Conservation (phyloP, 208 protist genomes). For the Herpetomonas tarakana region DNA sequence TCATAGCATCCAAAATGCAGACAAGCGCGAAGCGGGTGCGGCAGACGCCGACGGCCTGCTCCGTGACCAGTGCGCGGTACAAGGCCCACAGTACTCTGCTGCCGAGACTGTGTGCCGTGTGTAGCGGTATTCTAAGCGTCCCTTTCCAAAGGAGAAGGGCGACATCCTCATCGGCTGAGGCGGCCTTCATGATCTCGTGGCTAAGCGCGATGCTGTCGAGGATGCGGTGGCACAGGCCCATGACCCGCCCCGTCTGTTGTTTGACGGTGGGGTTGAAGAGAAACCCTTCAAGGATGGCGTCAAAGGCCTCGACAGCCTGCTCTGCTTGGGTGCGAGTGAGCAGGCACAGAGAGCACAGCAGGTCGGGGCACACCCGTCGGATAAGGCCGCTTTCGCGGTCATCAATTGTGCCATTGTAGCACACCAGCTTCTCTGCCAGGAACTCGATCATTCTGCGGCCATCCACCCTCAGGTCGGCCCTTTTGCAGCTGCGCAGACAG, state of each 20-base stretch:
- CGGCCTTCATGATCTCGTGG: constrained; percentile 35
- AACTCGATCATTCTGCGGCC: constrained; percentile 22
- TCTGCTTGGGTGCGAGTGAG: constrained; percentile 48
- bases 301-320: constrained; percentile 43
- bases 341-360: constrained; percentile 44
- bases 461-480: constrained; percentile 13
- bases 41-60: constrained; percentile 47
- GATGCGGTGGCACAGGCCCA: constrained; percentile 50
- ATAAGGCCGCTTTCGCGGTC: constrained; percentile 34
- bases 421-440: constrained; percentile 42
- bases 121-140: constrained; percentile 3
- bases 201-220: constrained; percentile 54
- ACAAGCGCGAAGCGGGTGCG: constrained; percentile 59
- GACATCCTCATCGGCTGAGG: constrained; percentile 39
- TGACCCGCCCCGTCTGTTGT: constrained; percentile 29
- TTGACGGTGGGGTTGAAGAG: constrained; percentile 34
- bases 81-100: constrained; percentile 65
- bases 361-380: constrained; percentile 42
- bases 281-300: constrained; percentile 45
- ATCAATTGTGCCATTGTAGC: constrained; percentile 30
- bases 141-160: constrained; percentile 8
- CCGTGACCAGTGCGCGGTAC: constrained; percentile 46
- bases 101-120: constrained; percentile 35
- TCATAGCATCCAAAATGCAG: background rate
- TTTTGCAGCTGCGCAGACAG: constrained; percentile 35